These are phyloP conservation scores for Boletus pseudopeckii DNA, from an alignment of 768 basidiomycete species.

Conservation along the genomic window DNA sequence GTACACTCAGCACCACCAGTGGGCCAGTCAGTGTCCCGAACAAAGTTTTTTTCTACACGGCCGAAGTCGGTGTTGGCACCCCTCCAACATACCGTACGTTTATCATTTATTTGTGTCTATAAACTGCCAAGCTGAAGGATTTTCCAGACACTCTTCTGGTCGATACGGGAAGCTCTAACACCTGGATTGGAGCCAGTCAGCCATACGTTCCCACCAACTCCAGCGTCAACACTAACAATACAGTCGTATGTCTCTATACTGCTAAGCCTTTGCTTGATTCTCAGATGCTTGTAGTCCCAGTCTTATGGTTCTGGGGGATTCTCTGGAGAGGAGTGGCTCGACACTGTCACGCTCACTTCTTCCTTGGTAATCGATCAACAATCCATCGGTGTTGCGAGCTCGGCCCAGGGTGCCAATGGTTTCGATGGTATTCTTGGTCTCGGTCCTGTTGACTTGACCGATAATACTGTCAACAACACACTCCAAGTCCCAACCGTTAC, in stretches of 20 bases:
- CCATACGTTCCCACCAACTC: constrained; percentile 14
- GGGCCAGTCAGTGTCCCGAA: constrained; percentile 17
- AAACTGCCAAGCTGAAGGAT: neutral
- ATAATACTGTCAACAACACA: constrained; percentile 15
- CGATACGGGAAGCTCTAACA: constrained; percentile 33
- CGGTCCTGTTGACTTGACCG: constrained; percentile 34
- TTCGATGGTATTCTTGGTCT: constrained; percentile 40
- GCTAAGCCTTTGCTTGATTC: constrained; percentile 1
- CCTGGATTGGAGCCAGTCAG: constrained; percentile 27
- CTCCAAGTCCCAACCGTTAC: constrained; percentile 31
- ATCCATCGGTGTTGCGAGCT: constrained; percentile 35
- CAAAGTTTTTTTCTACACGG: constrained; percentile 25
- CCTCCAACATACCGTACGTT: constrained; percentile 26
- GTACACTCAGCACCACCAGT: neutral
- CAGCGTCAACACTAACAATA: constrained; percentile 15
- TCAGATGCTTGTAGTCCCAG: neutral
- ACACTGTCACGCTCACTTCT: constrained; percentile 10
- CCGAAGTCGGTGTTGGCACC: constrained; percentile 24
- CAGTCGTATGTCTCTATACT: constrained; percentile 12
- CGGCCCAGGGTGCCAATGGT: constrained; percentile 23
- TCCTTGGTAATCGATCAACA: constrained; percentile 21
- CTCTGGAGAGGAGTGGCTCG: constrained; percentile 16
- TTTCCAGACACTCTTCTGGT: constrained; percentile 26
- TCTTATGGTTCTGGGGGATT: constrained; percentile 3
- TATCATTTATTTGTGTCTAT: neutral